Base-by-base conservation (phyloP, 371 early-diverging fungal genomes). In the Vittaforma corneae region DNA sequence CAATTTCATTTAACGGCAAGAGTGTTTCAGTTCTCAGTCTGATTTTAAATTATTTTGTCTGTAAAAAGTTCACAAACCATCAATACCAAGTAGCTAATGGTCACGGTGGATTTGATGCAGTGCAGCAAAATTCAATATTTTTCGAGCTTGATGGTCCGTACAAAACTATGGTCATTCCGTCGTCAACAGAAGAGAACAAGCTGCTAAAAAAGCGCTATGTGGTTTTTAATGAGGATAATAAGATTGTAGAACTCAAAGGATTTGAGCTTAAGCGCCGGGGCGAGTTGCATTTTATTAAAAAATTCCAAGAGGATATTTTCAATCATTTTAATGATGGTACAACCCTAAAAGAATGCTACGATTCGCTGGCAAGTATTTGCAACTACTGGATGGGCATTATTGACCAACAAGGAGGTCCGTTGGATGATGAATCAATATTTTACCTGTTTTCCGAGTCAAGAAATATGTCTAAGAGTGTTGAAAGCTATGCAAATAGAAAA, bases 131-230 rank as follows among this genome's bases (percentile, higher is more conserved):
- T 82, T 86, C 87, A 77, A 97, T 97, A 57, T 90, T 91, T 68
- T 97, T 97, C 72, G 97, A 97, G 80, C 91, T 96, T 42, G 96
- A 99, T 74, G 99, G 97, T 2, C 99, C 99, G 9, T 99, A 97
- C 76, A 86, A 87, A 30, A 95, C 93, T 24, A 97, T 99, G 96
- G 88, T 97, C 55, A 74, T 99, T 52, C 99, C 99, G 6, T 82
- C 93, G 1, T 92, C 93, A 34, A 90, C 88, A 29, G 91, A 91
- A 69, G 94, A 89, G 72, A 93, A 92, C 75, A 93, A 90, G 76
- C 78, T 92, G 35, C 81, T 97, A 46, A 98, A 97, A 75, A 97
- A 97, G 80, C 84, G 95, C 11, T 97, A 98, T 77, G 94, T 93
- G 0, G 95, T 97, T 1, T 93, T 96, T 76, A 90, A 95, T 74